phyloP scores from a whole-genome alignment of 768 basidiomycete species.

The Phallus indusiatus region DNA sequence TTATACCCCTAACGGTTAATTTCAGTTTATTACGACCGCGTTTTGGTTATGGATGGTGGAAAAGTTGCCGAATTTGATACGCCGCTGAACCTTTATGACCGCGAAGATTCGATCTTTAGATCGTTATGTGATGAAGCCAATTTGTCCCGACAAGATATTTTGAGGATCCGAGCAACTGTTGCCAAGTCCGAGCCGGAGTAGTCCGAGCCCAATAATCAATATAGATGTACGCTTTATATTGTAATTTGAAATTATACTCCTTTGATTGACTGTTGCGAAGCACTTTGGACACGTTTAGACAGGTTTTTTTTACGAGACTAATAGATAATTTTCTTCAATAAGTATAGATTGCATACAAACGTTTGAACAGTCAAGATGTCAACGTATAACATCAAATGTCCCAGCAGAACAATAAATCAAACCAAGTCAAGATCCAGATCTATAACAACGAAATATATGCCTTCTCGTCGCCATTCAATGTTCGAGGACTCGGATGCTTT shows the following conservation, averaged over 20 bases:
- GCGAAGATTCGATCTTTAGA: constrained; percentile 55
- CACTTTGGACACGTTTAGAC: no score
- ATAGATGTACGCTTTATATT: background rate
- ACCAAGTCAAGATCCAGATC: no score
- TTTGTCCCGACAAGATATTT: constrained; percentile 45
- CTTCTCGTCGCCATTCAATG: background rate
- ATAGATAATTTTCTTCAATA: no score
- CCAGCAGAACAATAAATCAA: no score
- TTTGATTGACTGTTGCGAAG: no score
- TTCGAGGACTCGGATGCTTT: no score
- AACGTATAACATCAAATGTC: no score
- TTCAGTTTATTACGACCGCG: constrained; percentile 52
- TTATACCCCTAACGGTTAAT: constrained; percentile 4
- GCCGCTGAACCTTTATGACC: constrained; percentile 55
- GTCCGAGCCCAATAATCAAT: background rate
- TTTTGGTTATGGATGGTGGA: constrained; percentile 67
- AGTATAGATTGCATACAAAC: no score
- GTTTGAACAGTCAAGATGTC: no score
- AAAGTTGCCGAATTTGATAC: constrained; percentile 65
- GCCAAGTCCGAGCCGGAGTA: background rate
- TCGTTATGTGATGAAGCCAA: constrained; percentile 60
- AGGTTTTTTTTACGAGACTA: no score
- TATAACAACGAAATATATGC: no score
- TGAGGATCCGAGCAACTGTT: constrained; percentile 32
- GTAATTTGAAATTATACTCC: background rate